Base-by-base conservation (phyloP, 495 filamentous ascomycete genomes). In the Neurospora tetraspora region DNA sequence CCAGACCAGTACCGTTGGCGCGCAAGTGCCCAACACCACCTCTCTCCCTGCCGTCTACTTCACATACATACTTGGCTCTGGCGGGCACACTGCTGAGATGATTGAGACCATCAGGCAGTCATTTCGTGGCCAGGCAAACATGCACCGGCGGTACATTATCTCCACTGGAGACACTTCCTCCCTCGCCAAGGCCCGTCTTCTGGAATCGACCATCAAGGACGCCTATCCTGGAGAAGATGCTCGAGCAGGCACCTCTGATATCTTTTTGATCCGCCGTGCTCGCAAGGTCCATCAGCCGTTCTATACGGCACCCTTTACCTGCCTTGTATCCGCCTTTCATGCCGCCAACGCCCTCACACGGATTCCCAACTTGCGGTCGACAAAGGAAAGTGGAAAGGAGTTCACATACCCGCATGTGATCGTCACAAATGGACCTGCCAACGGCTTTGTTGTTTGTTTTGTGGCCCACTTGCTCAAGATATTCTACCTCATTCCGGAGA, bases 11-110 rank as follows among this genome's bases (percentile, higher is more conserved):
- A 10, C 39, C 39, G 6, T 2, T 38, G 14, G 69, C 65, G 20
- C 53, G 4, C 61, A 69, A 37, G 69, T 53, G 8, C 77, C 75
- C 36, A 75, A 80, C 72, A 73, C 75, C 14, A 45, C 68, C 74
- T 71, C 71, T 18, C 77, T 81, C 5, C 76, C 76, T 3, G 84
- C 87, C 31, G 86, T 88, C 39, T 94, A 94, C 80, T 84, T 96
- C 68, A 84, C 97, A 34, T 86, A 96, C 72, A 88, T 98, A 70
- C 90, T 98, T 70, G 96, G 96, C 45, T 95, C 92, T 37, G 96
- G 96, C 72, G 96, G 96, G 5, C 96, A 99, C 83, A 97, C 95
- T 1, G 88, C 93, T 14, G 96, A 99, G 83, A 96, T 98, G 92
- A 83, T 97, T 61, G 88, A 90, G 73, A 90, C 96, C 81, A 85